Evolutionary conservation across 495 filamentous ascomycete species (phyloP).

Genomic region (Aspergillus avenaceus): DNA sequence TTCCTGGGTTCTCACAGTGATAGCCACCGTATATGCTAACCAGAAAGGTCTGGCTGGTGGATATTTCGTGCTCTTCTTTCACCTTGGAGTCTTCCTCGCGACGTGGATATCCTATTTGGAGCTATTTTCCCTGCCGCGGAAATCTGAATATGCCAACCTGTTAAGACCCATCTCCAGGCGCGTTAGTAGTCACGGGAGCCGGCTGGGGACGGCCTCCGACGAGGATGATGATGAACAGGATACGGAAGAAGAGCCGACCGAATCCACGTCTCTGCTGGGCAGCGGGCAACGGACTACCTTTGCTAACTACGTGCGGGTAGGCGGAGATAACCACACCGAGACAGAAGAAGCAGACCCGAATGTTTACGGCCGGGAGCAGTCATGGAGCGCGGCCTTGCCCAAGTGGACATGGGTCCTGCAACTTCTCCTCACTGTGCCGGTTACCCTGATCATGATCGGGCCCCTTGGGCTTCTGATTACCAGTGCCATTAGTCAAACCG

Average conservation of each 20-base stretch:
- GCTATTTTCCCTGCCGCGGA: constrained; percentile 71
- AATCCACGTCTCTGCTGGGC: constrained; percentile 76
- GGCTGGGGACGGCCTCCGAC: constrained; percentile 28
- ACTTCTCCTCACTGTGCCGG: constrained; percentile 73
- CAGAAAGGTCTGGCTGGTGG: constrained; percentile 66
- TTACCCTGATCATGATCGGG: constrained; percentile 68
- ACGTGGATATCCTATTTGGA: constrained; percentile 71
- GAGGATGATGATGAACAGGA: constrained; percentile 36
- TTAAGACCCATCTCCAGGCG: constrained; percentile 29
- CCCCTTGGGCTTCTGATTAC: constrained; percentile 73
- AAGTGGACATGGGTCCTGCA: constrained; percentile 84
- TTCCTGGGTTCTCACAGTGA: constrained; percentile 68
- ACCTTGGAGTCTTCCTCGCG: constrained; percentile 69
- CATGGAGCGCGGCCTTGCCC: constrained; percentile 76
- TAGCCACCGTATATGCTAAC: constrained; percentile 68
- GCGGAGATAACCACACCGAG: constrained; percentile 31
- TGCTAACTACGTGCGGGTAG: constrained; percentile 57
- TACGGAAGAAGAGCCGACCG: constrained; percentile 58
- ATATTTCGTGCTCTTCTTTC: constrained; percentile 81
- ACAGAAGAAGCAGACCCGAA: constrained; percentile 32
- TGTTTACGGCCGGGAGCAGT: constrained; percentile 75
- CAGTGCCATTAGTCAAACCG: constrained; percentile 71
- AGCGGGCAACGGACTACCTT: constrained; percentile 63
- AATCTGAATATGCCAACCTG: constrained; percentile 54
- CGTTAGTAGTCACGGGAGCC: constrained; percentile 40